Evolutionary conservation across 2,329 filamentous ascomycete genomes (phyloP).

Genomic region (Claviceps arundinis): DNA sequence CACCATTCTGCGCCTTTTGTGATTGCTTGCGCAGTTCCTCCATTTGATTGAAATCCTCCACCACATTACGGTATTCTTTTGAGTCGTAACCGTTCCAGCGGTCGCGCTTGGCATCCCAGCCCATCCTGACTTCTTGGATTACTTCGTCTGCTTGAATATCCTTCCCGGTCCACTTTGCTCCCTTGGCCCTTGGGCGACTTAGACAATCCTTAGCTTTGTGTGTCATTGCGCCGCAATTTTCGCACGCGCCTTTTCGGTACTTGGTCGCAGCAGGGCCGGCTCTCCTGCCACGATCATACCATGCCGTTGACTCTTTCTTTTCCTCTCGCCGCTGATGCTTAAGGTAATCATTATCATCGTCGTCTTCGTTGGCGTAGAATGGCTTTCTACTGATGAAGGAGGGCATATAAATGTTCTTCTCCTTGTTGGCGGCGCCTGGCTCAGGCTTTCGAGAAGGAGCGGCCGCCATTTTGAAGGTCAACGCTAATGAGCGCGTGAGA

Average conservation of each 20-base stretch:
- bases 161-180: constrained; percentile 82
- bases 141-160: constrained; percentile 90
- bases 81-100: constrained; percentile 97
- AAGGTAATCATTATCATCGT: constrained; percentile 73
- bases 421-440: constrained; percentile 45
- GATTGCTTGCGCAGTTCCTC: constrained; percentile 57
- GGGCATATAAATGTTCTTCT: constrained; percentile 97
- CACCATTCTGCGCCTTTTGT: constrained; percentile 25
- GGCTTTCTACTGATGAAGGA: constrained; percentile 96
- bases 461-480: constrained; percentile 8
- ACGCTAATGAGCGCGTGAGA: background rate
- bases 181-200: constrained; percentile 73
- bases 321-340: constrained; percentile 69
- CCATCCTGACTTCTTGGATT: constrained; percentile 71
- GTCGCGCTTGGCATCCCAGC: constrained; percentile 96
- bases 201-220: constrained; percentile 94
- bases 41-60: constrained; percentile 78
- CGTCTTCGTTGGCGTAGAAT: constrained; percentile 79
- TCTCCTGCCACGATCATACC: constrained; percentile 86
- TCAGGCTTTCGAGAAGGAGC: constrained; percentile 22
- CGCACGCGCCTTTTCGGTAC: constrained; percentile 93
- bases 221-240: constrained; percentile 95
- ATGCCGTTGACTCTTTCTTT: constrained; percentile 63
- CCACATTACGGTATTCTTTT: constrained; percentile 71
- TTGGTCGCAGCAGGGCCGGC: constrained; percentile 82